Conservation (phyloP, 164 flowering plant species). For the Aristolochia californica region DNA sequence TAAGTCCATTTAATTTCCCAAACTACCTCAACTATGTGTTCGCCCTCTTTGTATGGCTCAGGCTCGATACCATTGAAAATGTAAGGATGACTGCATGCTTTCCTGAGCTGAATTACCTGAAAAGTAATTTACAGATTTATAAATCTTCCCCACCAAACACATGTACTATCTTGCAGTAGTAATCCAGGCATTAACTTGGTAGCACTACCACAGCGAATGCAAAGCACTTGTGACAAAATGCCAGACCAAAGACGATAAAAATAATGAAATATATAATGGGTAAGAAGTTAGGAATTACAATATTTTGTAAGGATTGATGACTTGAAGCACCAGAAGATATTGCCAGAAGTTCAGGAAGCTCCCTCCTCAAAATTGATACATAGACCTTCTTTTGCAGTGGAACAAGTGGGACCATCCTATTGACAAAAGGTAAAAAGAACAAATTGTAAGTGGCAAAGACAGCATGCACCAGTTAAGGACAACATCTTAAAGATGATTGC, state of each 20-base stretch:
- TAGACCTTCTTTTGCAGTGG: slow-evolving; percentile 78
- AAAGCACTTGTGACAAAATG: no score
- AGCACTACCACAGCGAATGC: no score
- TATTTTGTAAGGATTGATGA: slow-evolving; percentile 74
- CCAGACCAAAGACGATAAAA: no score
- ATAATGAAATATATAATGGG: no score
- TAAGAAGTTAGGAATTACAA: slow-evolving; percentile 25
- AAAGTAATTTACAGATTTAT: not conserved
- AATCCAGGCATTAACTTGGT: no score
- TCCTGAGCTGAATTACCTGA: slow-evolving; percentile 84
- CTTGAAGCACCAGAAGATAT: slow-evolving; percentile 53
- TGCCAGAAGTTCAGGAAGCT: slow-evolving; percentile 73
- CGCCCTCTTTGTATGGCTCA: slow-evolving; percentile 95
- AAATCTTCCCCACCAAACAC: no score
- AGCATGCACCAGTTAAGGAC: not conserved
- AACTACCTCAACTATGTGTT: slow-evolving; percentile 80
- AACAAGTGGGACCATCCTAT: slow-evolving; percentile 74
- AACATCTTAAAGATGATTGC: no score
- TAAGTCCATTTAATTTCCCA: no score
- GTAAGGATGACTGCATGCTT: slow-evolving; percentile 96
- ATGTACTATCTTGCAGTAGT: no score
- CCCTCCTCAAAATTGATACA: slow-evolving; percentile 75
- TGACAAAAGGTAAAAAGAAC: slow-evolving; percentile 4
- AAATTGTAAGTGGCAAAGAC: not conserved
- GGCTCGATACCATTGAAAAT: slow-evolving; percentile 96